A percentile compares a stretch with the other conserved stretches of the same genome.
Conservation (phyloP, 139 green algal species). For the Picochlorum sp. region DNA sequence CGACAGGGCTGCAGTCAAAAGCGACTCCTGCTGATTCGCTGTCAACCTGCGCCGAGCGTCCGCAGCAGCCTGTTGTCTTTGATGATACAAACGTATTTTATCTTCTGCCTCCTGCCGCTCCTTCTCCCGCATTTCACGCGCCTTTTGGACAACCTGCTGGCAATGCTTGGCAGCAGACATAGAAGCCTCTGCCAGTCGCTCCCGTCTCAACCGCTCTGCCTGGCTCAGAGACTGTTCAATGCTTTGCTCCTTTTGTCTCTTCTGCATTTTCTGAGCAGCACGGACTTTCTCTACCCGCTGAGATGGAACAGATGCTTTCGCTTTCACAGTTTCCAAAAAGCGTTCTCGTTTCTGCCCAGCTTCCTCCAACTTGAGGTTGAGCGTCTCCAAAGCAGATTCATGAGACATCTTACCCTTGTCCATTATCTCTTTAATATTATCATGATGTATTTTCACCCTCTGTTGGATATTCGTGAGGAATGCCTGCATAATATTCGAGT, state of each 20-base stretch:
- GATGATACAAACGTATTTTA: neutral
- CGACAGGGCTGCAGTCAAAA: too few species aligned
- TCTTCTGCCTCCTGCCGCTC: neutral
- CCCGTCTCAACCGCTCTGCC: neutral
- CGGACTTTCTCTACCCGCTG: neutral
- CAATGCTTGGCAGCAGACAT: neutral
- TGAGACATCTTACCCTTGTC: neutral
- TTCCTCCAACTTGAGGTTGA: neutral
- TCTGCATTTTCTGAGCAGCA: too few species aligned
- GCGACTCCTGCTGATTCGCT: neutral
- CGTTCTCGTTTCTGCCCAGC: conserved; percentile 3
- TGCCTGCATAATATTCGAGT: too few species aligned
- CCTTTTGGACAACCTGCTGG: neutral
- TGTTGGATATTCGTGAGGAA: too few species aligned
- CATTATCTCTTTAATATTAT: neutral
- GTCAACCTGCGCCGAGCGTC: neutral
- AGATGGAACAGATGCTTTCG: neutral
- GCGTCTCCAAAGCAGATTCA: neutral
- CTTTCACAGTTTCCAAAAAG: neutral
- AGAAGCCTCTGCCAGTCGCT: neutral
- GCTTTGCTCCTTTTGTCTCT: too few species aligned
- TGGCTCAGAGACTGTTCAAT: too few species aligned
- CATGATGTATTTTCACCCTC: neutral
- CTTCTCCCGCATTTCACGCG: neutral
- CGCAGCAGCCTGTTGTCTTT: neutral